phyloP scores from a whole-genome alignment of 345 rosid species.

The Gossypium longicalyx region DNA sequence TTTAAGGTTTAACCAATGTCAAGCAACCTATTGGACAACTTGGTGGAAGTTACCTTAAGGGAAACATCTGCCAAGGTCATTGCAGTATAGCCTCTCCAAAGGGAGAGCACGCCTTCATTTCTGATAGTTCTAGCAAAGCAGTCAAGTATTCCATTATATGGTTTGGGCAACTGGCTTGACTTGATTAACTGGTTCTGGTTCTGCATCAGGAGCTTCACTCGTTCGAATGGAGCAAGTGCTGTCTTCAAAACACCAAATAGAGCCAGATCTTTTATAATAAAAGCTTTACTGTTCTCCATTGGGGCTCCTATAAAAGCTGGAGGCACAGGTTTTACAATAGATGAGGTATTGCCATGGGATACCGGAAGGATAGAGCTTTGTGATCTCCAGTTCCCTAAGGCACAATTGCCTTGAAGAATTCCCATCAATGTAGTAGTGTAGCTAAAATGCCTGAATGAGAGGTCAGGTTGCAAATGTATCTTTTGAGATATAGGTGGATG shows the following conservation, averaged over 20 bases:
- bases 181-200: constrained; percentile 71
- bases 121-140: constrained; percentile 54
- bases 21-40: not conserved
- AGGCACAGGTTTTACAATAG: not conserved
- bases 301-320: constrained; percentile 52
- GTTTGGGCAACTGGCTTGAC: constrained; percentile 61
- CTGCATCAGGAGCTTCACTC: constrained; percentile 74
- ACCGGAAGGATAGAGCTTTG: not conserved
- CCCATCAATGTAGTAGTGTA: not conserved
- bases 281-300: constrained; percentile 39
- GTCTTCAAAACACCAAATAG: constrained; percentile 55
- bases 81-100: constrained; percentile 82
- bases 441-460: not conserved
- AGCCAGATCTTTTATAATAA: not conserved
- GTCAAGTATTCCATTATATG: constrained; percentile 65
- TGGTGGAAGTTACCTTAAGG: not conserved
- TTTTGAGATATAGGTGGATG: not conserved
- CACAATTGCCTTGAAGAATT: no score
- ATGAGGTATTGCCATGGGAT: not conserved
- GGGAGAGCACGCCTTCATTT: constrained; percentile 55
- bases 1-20: not conserved
- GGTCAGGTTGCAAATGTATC: not conserved
- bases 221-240: constrained; percentile 64
- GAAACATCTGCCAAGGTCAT: constrained; percentile 34
- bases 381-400: no score